These are phyloP conservation scores for Nakataea oryzae DNA, from an alignment of 2,329 filamentous ascomycete species.

Conservation along the genomic window DNA sequence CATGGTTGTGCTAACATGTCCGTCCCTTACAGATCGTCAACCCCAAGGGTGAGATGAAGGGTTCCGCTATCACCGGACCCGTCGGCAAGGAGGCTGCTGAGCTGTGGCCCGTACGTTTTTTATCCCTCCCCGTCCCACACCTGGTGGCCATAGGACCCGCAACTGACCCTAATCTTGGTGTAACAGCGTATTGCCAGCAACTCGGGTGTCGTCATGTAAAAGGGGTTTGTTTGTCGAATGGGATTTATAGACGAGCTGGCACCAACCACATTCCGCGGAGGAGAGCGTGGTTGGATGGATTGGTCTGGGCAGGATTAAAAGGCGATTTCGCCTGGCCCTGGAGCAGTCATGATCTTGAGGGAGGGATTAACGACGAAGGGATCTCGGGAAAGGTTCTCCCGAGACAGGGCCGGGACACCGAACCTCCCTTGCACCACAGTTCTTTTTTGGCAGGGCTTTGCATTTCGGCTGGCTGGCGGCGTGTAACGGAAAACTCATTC, in stretches of 20 bases:
- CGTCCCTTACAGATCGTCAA: conserved; percentile 72
- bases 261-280: not conserved
- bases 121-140: not conserved
- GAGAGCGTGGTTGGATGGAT: conserved; percentile 1
- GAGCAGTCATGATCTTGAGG: not conserved
- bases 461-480: conserved; percentile 5
- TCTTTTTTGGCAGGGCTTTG: conserved; percentile 7
- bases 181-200: conserved; percentile 94
- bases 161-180: conserved; percentile 1
- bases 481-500: conserved; percentile 4
- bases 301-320: not conserved
- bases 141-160: not conserved
- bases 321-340: not conserved
- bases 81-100: conserved; percentile 99
- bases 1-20: not conserved
- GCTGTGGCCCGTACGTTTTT: conserved; percentile 84
- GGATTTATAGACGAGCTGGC: conserved; percentile 2
- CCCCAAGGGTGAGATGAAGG: conserved; percentile 99
- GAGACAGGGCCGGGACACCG: conserved; percentile 1
- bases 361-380: not conserved
- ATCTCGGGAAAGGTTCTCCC: not conserved
- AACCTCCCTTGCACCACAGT: not conserved
- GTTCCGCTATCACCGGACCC: conserved; percentile 96
- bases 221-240: conserved; percentile 13
- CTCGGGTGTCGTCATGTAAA: conserved; percentile 99